phyloP scores from a whole-genome alignment of 1,284 basidiomycete species.

The Wallemia mellicola region DNA sequence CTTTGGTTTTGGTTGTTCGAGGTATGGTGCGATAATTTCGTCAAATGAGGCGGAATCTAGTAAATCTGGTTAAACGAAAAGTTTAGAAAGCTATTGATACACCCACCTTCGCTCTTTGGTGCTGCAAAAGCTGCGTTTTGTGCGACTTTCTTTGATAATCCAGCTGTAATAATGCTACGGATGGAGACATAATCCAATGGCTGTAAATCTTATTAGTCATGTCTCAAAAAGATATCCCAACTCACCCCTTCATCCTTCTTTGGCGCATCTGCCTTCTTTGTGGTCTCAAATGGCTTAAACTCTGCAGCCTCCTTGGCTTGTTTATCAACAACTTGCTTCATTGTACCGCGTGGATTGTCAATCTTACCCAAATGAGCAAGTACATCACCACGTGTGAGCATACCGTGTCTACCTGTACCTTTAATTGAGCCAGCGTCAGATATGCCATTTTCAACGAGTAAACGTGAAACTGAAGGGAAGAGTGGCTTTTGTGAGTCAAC shows the following conservation, averaged over 20 bases:
- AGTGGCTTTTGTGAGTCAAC: conserved; percentile 27
- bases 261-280: conserved; percentile 6
- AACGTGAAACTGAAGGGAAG: conserved; percentile 44
- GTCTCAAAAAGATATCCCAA: too few species aligned
- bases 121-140: background rate
- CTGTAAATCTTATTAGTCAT: conserved; percentile 9
- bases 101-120: background rate
- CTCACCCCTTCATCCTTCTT: background rate
- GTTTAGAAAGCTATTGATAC: background rate
- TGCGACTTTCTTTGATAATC: conserved; percentile 28
- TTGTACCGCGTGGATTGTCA: conserved; percentile 43
- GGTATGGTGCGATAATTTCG: background rate
- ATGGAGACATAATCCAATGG: conserved; percentile 37
- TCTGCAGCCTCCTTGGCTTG: conserved; percentile 3
- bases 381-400: conserved; percentile 1
- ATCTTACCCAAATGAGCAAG: conserved; percentile 15
- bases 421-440: conserved; percentile 15
- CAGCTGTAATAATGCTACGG: conserved; percentile 36
- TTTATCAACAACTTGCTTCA: conserved; percentile 16
- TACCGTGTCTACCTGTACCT: conserved; percentile 44
- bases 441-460: conserved; percentile 30
- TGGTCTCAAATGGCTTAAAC: conserved; percentile 5
- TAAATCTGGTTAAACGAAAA: too few species aligned
- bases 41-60: background rate
- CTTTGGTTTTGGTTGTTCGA: background rate